phyloP scores from a whole-genome alignment of 495 filamentous ascomycete genomes.

The Cercophora newfieldiana region DNA sequence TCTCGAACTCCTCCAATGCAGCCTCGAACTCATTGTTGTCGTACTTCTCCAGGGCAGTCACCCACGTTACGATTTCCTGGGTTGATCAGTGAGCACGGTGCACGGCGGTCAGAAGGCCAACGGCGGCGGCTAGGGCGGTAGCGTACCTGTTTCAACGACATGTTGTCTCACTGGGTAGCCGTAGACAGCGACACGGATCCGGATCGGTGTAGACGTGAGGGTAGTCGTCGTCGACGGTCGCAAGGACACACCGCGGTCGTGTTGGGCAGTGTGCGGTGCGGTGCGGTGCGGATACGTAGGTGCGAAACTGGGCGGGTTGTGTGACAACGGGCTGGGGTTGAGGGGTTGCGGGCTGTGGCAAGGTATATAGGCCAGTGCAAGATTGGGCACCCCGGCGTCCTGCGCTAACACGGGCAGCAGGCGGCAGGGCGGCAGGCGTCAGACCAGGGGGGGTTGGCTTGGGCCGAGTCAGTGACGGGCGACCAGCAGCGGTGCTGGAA shows the following conservation, averaged over 20 bases:
- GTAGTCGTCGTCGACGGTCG: constrained; percentile 12
- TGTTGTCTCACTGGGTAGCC: constrained; percentile 36
- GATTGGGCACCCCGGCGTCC: constrained; percentile 15
- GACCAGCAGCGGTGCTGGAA: constrained; percentile 11
- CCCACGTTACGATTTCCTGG: constrained; percentile 99
- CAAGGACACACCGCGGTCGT: constrained; percentile 7
- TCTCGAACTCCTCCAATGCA: constrained; percentile 75
- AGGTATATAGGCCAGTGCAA: constrained; percentile 23
- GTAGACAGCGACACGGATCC: neutral
- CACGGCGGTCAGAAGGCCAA: neutral
- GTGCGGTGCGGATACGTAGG: constrained; percentile 8
- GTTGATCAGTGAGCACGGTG: constrained; percentile 6
- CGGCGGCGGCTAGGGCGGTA: neutral
- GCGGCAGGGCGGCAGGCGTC: constrained; percentile 24
- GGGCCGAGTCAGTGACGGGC: constrained; percentile 30
- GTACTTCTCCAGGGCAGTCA: constrained; percentile 84
- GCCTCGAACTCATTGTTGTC: constrained; percentile 96
- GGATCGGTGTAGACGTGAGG: constrained; percentile 4
- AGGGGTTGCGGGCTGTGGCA: constrained; percentile 30
- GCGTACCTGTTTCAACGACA: constrained; percentile 78
- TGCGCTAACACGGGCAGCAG: constrained; percentile 25
- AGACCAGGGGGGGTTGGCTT: constrained; percentile 25
- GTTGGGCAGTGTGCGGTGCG: neutral
- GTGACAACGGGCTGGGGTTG: constrained; percentile 22
- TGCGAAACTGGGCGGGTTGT: constrained; percentile 28